Evolutionary conservation across 2,329 filamentous ascomycete genomes (phyloP).

Genomic region (Fusarium circinatum): DNA sequence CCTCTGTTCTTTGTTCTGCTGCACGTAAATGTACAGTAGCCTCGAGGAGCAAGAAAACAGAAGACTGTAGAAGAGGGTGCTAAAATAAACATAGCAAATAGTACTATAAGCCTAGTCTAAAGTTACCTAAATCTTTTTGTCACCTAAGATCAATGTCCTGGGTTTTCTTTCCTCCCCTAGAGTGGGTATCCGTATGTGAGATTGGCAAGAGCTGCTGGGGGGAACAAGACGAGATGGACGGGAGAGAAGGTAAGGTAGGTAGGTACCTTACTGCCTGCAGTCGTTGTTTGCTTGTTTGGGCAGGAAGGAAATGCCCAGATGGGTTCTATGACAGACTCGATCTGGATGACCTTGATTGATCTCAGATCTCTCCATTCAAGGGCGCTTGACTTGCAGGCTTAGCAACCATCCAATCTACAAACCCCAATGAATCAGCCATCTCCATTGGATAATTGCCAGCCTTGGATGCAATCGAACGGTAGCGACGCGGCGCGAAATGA

Average conservation of each 20-base stretch:
- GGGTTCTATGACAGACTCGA: conserved; percentile 3
- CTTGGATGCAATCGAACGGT: neutral
- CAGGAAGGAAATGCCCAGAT: neutral
- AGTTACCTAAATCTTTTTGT: too few species aligned
- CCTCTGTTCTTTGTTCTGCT: neutral
- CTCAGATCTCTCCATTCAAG: conserved; percentile 14
- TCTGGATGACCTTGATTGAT: conserved; percentile 14
- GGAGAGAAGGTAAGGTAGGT: neutral
- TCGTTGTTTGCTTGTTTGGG: neutral
- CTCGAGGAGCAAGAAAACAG: too few species aligned
- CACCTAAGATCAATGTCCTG: too few species aligned
- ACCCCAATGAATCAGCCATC: neutral
- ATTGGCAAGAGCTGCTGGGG: neutral
- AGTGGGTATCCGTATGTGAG: neutral
- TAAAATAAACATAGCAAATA: too few species aligned
- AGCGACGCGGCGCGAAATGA: neutral
- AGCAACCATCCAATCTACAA: neutral
- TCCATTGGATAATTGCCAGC: neutral
- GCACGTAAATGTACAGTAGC: neutral
- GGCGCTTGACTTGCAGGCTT: conserved; percentile 2
- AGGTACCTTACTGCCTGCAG: neutral
- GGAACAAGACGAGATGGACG: neutral
- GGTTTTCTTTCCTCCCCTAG: too few species aligned
- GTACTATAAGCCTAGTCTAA: too few species aligned
- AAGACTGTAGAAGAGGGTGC: too few species aligned